phyloP scores from a whole-genome alignment of 495 filamentous ascomycete species.

The Penicillium bovifimosum region DNA sequence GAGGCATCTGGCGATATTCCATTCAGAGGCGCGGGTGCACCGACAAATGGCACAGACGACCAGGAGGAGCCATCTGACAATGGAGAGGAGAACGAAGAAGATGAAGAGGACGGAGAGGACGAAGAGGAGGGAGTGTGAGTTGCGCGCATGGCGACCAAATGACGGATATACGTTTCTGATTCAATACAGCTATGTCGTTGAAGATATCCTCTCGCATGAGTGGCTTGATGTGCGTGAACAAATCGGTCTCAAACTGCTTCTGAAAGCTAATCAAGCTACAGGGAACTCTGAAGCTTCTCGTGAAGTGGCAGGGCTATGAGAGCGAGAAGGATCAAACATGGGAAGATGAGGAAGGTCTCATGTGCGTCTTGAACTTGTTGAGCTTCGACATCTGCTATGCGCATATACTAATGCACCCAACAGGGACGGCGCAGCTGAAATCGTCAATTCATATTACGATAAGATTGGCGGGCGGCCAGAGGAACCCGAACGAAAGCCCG shows the following conservation, averaged over 20 bases:
- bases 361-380: slow-evolving; percentile 23
- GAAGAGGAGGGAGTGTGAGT: slow-evolving; percentile 41
- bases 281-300: slow-evolving; percentile 42
- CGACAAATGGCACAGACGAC: slow-evolving; percentile 18
- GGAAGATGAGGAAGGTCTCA: slow-evolving; percentile 55
- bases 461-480: slow-evolving; percentile 52
- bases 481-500: slow-evolving; percentile 18
- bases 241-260: background rate
- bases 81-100: slow-evolving; percentile 30
- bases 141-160: background rate
- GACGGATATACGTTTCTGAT: slow-evolving; percentile 24
- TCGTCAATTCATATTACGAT: slow-evolving; percentile 50
- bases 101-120: slow-evolving; percentile 38
- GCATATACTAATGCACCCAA: slow-evolving; percentile 10
- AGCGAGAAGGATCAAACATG: slow-evolving; percentile 49
- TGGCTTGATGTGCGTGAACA: slow-evolving; percentile 32
- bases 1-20: slow-evolving; percentile 44
- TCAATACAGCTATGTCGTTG: slow-evolving; percentile 51
- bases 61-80: slow-evolving; percentile 11
- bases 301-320: slow-evolving; percentile 63
- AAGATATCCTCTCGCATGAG: slow-evolving; percentile 49
- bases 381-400: background rate
- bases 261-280: slow-evolving; percentile 22
- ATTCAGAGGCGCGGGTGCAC: slow-evolving; percentile 29
- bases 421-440: slow-evolving; percentile 49